Evolutionary conservation across 2,329 filamentous ascomycete species (phyloP).

Genomic region (Fonsecaea erecta): DNA sequence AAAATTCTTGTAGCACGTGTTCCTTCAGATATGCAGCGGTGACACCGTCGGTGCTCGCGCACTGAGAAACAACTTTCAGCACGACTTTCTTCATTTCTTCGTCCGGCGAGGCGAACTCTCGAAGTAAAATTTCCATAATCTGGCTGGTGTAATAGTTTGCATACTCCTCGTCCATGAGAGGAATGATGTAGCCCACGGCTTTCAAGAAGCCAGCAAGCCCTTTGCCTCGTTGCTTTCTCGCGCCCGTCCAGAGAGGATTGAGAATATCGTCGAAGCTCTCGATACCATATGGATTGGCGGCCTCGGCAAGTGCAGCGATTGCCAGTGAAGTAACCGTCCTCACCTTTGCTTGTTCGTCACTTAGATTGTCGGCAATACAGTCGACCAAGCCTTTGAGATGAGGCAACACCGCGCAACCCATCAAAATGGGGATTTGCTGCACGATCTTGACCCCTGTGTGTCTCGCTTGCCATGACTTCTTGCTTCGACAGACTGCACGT

Average conservation of each 20-base stretch:
- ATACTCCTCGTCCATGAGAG: constrained; percentile 99
- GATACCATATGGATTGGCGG: constrained; percentile 97
- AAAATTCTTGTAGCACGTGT: constrained; percentile 92
- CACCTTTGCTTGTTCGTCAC: constrained; percentile 97
- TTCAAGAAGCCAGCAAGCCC: constrained; percentile 95
- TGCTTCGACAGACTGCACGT: constrained; percentile 92
- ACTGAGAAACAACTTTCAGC: constrained; percentile 94
- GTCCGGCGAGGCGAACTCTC: constrained; percentile 94
- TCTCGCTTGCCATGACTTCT: constrained; percentile 98
- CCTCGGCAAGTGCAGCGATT: constrained; percentile 92
- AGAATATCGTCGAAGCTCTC: constrained; percentile 98
- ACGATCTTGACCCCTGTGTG: constrained; percentile 99
- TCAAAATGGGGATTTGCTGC: constrained; percentile 96
- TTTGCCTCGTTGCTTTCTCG: constrained; percentile 93
- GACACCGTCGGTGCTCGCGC: constrained; percentile 90
- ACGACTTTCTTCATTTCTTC: constrained; percentile 99
- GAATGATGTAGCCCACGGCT: constrained; percentile 96
- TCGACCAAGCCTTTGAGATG: constrained; percentile 96
- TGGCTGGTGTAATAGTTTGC: constrained; percentile 98
- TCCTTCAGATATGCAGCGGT: constrained; percentile 95
- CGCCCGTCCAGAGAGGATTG: constrained; percentile 95
- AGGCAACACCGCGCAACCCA: constrained; percentile 95
- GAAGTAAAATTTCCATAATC: constrained; percentile 96
- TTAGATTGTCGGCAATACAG: constrained; percentile 92
- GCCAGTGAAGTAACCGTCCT: constrained; percentile 93